Evolutionary conservation across 306 rosid genomes (phyloP).

Genomic region (Quercus suber): DNA sequence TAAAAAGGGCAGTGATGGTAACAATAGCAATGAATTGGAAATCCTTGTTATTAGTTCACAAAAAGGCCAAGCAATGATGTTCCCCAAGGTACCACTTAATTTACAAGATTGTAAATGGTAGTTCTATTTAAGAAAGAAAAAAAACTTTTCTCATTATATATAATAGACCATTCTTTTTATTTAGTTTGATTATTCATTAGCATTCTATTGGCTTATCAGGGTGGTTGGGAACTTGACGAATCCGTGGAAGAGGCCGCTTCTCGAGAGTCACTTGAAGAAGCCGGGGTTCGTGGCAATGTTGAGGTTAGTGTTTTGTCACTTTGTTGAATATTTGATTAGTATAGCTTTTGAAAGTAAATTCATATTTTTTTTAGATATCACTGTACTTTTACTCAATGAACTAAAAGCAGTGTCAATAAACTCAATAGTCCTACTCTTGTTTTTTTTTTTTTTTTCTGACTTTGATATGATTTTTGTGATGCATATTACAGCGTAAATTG

Average conservation of each 20-base stretch:
- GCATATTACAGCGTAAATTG: slow-evolving; percentile 54
- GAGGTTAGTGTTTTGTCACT: slow-evolving; percentile 44
- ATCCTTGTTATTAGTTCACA: slow-evolving; percentile 88
- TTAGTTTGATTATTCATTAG: background rate
- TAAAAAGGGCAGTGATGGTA: slow-evolving; percentile 45
- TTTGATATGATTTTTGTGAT: too few species aligned
- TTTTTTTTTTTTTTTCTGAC: too few species aligned
- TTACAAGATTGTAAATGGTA: background rate
- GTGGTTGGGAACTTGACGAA: slow-evolving; percentile 99
- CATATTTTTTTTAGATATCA: too few species aligned
- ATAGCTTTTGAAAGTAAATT: too few species aligned
- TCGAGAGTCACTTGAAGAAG: slow-evolving; percentile 92
- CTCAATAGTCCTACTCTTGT: too few species aligned
- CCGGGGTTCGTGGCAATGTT: slow-evolving; percentile 79
- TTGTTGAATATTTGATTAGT: too few species aligned
- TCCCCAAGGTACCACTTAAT: slow-evolving; percentile 64
- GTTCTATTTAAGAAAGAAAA: background rate
- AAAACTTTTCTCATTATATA: background rate
- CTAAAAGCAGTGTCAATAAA: too few species aligned
- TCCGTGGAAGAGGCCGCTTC: slow-evolving; percentile 89
- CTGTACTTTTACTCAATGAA: background rate
- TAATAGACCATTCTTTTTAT: background rate
- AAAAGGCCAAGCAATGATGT: slow-evolving; percentile 72
- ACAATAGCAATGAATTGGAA: slow-evolving; percentile 51
- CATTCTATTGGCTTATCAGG: slow-evolving; percentile 29